These are phyloP conservation scores for Lentinus tigrinus DNA, from an alignment of 768 basidiomycete species.

Conservation along the genomic window DNA sequence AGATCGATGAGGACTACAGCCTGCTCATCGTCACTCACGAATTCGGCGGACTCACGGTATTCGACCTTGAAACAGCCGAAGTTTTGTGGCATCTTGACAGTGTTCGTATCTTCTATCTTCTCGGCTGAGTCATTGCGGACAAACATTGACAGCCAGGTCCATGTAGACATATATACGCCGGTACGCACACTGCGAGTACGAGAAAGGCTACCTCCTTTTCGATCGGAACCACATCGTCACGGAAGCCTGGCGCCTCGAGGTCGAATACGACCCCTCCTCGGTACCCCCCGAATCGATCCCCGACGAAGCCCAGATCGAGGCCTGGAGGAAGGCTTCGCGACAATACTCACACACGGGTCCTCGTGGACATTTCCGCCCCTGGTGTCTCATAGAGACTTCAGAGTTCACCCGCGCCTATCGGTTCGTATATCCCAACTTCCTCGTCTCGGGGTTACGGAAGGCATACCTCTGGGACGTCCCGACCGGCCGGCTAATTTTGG, in stretches of 20 bases:
- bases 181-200: constrained; percentile 74
- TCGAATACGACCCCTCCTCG: constrained; percentile 2
- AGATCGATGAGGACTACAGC: constrained; percentile 64
- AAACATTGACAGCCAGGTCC: constrained; percentile 10
- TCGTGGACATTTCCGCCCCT: constrained; percentile 60
- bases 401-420: constrained; percentile 53
- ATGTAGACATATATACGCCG: constrained; percentile 47
- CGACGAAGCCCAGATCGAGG: constrained; percentile 29
- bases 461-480: constrained; percentile 67
- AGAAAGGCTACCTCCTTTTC: constrained; percentile 67
- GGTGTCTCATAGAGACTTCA: constrained; percentile 54
- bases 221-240: constrained; percentile 55
- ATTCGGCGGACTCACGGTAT: constrained; percentile 57
- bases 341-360: constrained; percentile 5
- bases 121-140: not conserved
- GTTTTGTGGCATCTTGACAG: constrained; percentile 62
- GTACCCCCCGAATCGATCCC: not conserved
- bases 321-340: constrained; percentile 23
- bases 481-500: constrained; percentile 47
- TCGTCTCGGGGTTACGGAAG: constrained; percentile 43
- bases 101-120: constrained; percentile 35
- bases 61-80: constrained; percentile 46
- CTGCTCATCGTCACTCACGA: constrained; percentile 58
- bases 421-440: constrained; percentile 64
- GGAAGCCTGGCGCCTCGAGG: constrained; percentile 67